Evolutionary conservation across 164 flowering plant genomes (phyloP), one percentile per base, ranked within the genome.

Genomic region (Tinospora cordifolia): DNA sequence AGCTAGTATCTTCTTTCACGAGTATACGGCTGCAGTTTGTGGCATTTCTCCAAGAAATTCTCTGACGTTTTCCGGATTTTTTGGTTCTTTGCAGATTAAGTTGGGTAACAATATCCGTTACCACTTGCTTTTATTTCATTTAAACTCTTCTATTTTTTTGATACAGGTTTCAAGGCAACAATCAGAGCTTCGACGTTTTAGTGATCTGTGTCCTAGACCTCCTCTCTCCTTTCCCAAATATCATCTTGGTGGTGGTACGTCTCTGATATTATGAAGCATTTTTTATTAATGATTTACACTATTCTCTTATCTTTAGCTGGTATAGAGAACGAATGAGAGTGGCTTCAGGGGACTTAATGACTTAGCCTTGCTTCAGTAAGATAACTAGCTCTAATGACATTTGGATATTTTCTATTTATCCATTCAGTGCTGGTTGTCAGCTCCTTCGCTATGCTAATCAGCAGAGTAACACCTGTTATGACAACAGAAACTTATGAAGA

Each of bases 111-210:
- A 44, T 44, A 44, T 44, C 47, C n/a, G 62, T 11, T 1, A 39
- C 17, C 10, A 11, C 8, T 65, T 40, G 36, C 30, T 26, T 67
- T 2, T 54, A 8, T 39, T 27, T 8, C 24, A 13, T 67, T 19
- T 26, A 26, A 19, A 39, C 36, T 68, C 62, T 68, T 14, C 38
- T 22, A 8, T 60, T 60, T 71, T 67, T 39, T 10, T 62, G 36
- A 38, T n/a, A 67, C 74, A 87, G 88, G 87, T 81, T 44, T 63
- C 85, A 44, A 76, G 79, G 66, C 81, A 76, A 30, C 81, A 77
- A 69, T 68, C 78, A 25, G 81, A 84, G 34, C 72, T 85, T 75
- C 79, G 75, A 21, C 83, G 75, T 19, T 51, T 82, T 11, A 76
- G 77, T 25, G 72, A 46, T 59, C 62, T 79, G 75, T 62, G 81